Base-by-base conservation (phyloP, 2,329 filamentous ascomycete genomes). In the Colletotrichum sansevieriae region DNA sequence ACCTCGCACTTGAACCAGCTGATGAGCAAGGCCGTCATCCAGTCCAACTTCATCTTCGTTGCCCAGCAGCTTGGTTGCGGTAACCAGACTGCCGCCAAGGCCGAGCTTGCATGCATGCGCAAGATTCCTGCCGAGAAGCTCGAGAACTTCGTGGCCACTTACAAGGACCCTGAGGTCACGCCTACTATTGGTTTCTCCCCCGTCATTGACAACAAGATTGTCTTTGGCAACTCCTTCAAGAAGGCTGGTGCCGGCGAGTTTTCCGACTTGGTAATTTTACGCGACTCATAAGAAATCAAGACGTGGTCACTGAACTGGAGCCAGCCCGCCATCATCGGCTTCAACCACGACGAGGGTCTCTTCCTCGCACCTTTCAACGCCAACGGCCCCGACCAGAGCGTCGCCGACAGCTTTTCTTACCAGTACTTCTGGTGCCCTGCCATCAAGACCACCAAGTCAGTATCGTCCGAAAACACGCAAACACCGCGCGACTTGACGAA, bases 21-120 rank as follows among this genome's bases (percentile, higher is more conserved):
- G 22, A 78, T 78, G 51, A 65, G 63, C n/a, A 62, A 73, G 72
- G 82, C 82, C 60, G 72, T 75, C 1, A 68, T 46, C 2, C 77
- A 81, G 60, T 71, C 75, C 1, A 81, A 82, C 56, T 79, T 81
- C 33, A 79, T 75, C 11, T 77, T 78, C 25, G 82, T 83, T 63
- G 80, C 82, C 7, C 75, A 75, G 52, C 74, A 79, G 7, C 75
- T 82, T 0, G 75, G 77, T 0, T 77, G 77, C 33, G 76, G 81
- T 3, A 78, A 77, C 11, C 79, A 80, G 47, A 75, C 74, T 1
- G 72, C 77, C 1, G 56, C 72, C 3, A 68, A 73, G 7, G 78
- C 67, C 10, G 67, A 81, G 47, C 68, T 83, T 8, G 72, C 74
- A 39, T 83, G 82, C 56, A 79, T 83, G 76, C 77, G 77, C 35